Evolutionary conservation across 2,329 filamentous ascomycete genomes (phyloP).

Genomic region (Claviceps sp.): DNA sequence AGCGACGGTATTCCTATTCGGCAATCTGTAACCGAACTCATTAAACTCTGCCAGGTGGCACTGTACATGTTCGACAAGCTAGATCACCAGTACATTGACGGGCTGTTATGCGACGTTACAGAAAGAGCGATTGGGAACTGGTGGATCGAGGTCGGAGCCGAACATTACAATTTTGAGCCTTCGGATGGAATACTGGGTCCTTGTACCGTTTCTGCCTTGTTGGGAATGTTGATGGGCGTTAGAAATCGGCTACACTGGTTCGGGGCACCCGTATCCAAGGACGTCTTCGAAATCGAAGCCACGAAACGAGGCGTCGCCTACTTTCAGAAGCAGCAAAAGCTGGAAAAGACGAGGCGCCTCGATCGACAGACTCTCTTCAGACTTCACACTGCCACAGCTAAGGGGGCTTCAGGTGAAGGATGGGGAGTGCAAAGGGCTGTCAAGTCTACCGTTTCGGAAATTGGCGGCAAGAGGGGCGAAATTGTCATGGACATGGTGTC

Average conservation of each 20-base stretch:
- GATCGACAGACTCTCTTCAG: conserved; percentile 73
- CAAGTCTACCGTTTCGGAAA: conserved; percentile 86
- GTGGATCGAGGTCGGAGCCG: conserved; percentile 89
- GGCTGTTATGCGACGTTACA: conserved; percentile 82
- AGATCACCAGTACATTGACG: conserved; percentile 80
- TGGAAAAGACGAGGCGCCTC: conserved; percentile 63
- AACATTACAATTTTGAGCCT: conserved; percentile 86
- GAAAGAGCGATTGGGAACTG: conserved; percentile 84
- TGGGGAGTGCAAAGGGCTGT: conserved; percentile 91
- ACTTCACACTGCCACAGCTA: conserved; percentile 73
- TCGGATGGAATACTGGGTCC: conserved; percentile 86
- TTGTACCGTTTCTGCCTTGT: conserved; percentile 74
- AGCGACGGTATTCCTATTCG: conserved; percentile 70
- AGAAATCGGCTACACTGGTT: conserved; percentile 78
- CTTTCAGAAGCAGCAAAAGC: conserved; percentile 81
- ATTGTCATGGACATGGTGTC: conserved; percentile 93
- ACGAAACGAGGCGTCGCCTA: conserved; percentile 74
- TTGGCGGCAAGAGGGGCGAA: conserved; percentile 87
- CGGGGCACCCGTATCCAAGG: conserved; percentile 74
- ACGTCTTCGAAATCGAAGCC: conserved; percentile 73
- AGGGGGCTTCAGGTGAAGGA: conserved; percentile 75
- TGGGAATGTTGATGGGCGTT: conserved; percentile 81
- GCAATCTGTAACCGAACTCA: conserved; percentile 70
- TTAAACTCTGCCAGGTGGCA: conserved; percentile 83
- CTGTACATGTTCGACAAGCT: conserved; percentile 79